Percentiles rank a stretch among this genome's conserved stretches.
These are phyloP conservation scores for Pluteus cervinus DNA, from an alignment of 768 basidiomycete genomes.

Conservation along the genomic window DNA sequence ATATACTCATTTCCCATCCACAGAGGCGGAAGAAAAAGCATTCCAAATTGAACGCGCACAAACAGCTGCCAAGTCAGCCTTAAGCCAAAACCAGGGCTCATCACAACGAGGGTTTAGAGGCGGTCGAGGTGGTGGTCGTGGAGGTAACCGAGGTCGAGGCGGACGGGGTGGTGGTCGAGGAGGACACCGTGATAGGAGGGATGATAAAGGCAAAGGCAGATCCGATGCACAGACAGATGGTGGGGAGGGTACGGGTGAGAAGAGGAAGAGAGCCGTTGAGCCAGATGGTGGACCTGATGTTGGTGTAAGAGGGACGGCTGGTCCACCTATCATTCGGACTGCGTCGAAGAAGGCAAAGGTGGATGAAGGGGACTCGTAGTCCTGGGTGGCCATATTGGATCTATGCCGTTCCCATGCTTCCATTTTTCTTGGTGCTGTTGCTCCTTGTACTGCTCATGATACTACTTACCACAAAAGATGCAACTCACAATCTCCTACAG, in stretches of 20 bases:
- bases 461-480: no score
- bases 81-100: slow-evolving; percentile 24
- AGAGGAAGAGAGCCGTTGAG: slow-evolving; percentile 71
- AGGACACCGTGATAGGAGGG: slow-evolving; percentile 36
- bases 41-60: slow-evolving; percentile 76
- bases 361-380: slow-evolving; percentile 23
- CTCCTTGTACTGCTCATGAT: no score
- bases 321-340: slow-evolving; percentile 44
- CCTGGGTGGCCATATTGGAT: no score
- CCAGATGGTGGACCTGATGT: slow-evolving; percentile 72
- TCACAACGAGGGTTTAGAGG: slow-evolving; percentile 12
- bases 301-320: slow-evolving; percentile 56
- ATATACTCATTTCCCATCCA: slow-evolving; percentile 5
- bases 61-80: slow-evolving; percentile 51
- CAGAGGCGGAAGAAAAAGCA: slow-evolving; percentile 66
- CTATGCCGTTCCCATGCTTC: no score
- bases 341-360: slow-evolving; percentile 38
- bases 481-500: no score
- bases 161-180: slow-evolving; percentile 43
- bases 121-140: slow-evolving; percentile 19
- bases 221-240: slow-evolving; percentile 26
- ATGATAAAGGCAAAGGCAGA: slow-evolving; percentile 30
- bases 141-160: slow-evolving; percentile 28
- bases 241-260: slow-evolving; percentile 55
- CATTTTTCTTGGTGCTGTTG: no score